Conservation (phyloP, 139 green algal genomes). For the Closterium sp. region DNA sequence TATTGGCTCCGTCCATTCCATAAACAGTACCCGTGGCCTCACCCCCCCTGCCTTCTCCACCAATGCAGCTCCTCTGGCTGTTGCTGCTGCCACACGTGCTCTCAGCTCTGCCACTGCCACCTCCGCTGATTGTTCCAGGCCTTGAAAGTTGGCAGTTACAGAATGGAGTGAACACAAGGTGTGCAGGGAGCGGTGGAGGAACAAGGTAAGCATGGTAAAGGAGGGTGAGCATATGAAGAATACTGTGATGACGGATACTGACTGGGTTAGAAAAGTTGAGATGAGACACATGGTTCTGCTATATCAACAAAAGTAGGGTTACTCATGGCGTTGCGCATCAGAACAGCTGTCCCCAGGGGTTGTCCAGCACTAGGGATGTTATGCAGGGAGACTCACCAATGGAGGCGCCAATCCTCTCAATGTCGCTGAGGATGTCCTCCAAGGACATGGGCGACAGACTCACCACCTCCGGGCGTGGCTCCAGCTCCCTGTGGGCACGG, state of each 20-base stretch:
- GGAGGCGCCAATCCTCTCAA: conserved; percentile 13
- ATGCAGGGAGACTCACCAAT: conserved; percentile 5
- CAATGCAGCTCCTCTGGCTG: not conserved
- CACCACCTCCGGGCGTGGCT: conserved; percentile 2
- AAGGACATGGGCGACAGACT: conserved; percentile 6
- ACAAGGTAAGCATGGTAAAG: too few species aligned
- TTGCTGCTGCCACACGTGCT: conserved; percentile 11
- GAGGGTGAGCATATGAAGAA: too few species aligned
- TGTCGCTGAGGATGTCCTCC: conserved; percentile 21
- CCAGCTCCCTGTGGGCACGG: conserved; percentile 6
- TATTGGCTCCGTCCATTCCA: conserved; percentile 81
- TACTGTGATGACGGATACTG: too few species aligned
- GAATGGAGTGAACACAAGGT: not conserved
- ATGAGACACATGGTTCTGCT: too few species aligned
- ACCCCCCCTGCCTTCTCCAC: not conserved
- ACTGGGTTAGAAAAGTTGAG: too few species aligned
- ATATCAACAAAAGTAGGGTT: too few species aligned
- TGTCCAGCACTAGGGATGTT: not conserved
- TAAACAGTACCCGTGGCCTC: conserved; percentile 65
- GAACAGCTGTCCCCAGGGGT: not conserved
- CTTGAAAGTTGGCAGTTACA: not conserved
- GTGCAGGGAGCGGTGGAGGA: too few species aligned
- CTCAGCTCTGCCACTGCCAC: conserved; percentile 7
- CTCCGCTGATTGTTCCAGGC: not conserved
- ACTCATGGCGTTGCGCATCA: too few species aligned